These are phyloP conservation scores for Helicosporidium sp. DNA, from an alignment of 139 green algal species.

Conservation along the genomic window DNA sequence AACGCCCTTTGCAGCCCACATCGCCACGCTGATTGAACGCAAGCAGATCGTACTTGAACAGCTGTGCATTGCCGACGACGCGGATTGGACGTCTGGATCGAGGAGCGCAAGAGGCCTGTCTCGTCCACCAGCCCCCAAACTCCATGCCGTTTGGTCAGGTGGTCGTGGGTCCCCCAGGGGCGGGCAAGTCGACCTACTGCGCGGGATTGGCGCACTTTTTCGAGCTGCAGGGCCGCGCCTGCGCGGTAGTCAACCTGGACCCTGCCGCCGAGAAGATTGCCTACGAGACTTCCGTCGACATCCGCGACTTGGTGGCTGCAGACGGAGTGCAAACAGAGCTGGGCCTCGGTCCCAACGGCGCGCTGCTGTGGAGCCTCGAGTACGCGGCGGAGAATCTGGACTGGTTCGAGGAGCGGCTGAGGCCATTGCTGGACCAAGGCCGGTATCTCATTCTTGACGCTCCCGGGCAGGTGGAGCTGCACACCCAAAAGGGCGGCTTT, in stretches of 20 bases:
- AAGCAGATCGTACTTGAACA: too few species aligned
- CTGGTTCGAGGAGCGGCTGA: constrained; percentile 73
- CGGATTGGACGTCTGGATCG: too few species aligned
- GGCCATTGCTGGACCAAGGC: constrained; percentile 12
- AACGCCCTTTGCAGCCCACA: too few species aligned
- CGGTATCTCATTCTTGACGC: constrained; percentile 85
- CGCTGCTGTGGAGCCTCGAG: constrained; percentile 91
- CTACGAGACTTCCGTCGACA: constrained; percentile 67
- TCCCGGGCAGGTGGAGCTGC: constrained; percentile 95
- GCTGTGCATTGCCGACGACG: too few species aligned
- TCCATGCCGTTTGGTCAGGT: constrained; percentile 92
- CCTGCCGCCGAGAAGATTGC: constrained; percentile 57
- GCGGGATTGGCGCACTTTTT: constrained; percentile 70
- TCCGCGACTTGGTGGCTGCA: constrained; percentile 70
- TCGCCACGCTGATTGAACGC: too few species aligned
- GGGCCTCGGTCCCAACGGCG: constrained; percentile 83
- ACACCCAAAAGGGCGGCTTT: constrained; percentile 70
- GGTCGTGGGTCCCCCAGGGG: constrained; percentile 77
- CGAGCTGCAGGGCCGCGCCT: constrained; percentile 40
- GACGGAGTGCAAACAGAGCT: constrained; percentile 71
- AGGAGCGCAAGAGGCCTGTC: too few species aligned
- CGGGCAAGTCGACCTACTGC: constrained; percentile 94
- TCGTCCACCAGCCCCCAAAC: too few species aligned
- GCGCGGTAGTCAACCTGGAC: constrained; percentile 76
- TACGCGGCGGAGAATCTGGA: constrained; percentile 88